Base-by-base conservation (phyloP, 23 red algal species). In the Gracilaria gracilis region DNA sequence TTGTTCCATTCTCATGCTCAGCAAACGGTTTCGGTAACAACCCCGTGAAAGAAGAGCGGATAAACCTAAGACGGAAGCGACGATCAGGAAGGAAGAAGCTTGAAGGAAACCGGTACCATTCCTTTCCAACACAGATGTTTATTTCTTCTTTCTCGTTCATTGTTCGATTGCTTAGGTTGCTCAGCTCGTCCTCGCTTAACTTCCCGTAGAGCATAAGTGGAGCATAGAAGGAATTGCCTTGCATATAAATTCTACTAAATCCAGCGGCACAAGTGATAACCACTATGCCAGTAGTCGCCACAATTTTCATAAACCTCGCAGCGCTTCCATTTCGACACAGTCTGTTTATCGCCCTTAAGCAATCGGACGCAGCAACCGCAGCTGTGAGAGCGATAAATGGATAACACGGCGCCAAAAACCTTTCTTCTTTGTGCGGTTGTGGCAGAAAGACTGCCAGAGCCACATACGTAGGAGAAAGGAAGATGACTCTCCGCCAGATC, bases 401-500 rank as follows among this genome's bases (percentile, higher is more conserved):
- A 81, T 95, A 98, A 21, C 87, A 88, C 15, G 97, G 97, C 0
- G 92, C 88, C 20, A 98, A 88, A 34, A 98, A 98, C 33, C 97
- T 89, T 85, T 98, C 97, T 85, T 98, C 97, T 84, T 98, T 98
- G 54, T 98, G 97, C 2, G 97, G 88, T 61, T 96, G 93, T 25
- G 40, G 37, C 5, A 72, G 38, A 50, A 96, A 90, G 20, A 95
- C 54, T 14, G 59, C 86, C 11, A 95, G 76, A 80, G 86, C 94
- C 27, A 95, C 31, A 47, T 87, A 93, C 29, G 83, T 38, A 19
- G 97, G 86, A 48, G 79, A 81, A 14, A 92, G 75, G 65, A 84
- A 97, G 47, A 89, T 88, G 9, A 90, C 38, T 73, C 88, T 46
- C 32, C 57, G 42, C 67, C 84, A 78, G 6, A 78, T 21, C 37